Evolutionary conservation across 805 yeast genomes (phyloP).

Genomic region (Lipomyces yamadae): DNA sequence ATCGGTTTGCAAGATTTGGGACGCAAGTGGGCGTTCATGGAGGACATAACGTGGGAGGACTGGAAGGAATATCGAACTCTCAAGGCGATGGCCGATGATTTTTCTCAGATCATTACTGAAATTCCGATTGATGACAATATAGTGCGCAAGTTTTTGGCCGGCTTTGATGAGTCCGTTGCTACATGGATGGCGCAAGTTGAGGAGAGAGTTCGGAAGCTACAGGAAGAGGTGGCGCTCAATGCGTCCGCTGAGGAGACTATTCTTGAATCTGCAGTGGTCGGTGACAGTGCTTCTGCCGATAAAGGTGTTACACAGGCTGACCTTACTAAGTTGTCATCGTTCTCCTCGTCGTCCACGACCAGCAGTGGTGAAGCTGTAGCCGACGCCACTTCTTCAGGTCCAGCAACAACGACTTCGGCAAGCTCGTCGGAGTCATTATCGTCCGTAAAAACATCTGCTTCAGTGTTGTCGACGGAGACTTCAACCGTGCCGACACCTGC

Average conservation of each 20-base stretch:
- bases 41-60: constrained; percentile 34
- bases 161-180: constrained; percentile 22
- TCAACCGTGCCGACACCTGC: not conserved
- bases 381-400: not conserved
- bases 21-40: constrained; percentile 34
- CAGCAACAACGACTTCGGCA: too few species aligned
- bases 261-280: not conserved
- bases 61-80: constrained; percentile 33
- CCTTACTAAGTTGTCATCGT: not conserved
- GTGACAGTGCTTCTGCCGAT: not conserved
- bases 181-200: constrained; percentile 24
- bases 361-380: not conserved
- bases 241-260: not conserved
- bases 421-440: not conserved
- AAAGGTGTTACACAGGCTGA: not conserved
- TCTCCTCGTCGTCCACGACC: not conserved
- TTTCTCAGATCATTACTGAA: constrained; percentile 21
- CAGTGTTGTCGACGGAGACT: not conserved
- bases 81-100: constrained; percentile 29
- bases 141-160: constrained; percentile 6
- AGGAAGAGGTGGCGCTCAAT: constrained; percentile 10
- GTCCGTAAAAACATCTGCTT: not conserved
- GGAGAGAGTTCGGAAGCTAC: constrained; percentile 6
- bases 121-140: constrained; percentile 24
- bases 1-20: constrained; percentile 35